Conservation (phyloP, 345 rosid genomes). For the Populus davidiana region DNA sequence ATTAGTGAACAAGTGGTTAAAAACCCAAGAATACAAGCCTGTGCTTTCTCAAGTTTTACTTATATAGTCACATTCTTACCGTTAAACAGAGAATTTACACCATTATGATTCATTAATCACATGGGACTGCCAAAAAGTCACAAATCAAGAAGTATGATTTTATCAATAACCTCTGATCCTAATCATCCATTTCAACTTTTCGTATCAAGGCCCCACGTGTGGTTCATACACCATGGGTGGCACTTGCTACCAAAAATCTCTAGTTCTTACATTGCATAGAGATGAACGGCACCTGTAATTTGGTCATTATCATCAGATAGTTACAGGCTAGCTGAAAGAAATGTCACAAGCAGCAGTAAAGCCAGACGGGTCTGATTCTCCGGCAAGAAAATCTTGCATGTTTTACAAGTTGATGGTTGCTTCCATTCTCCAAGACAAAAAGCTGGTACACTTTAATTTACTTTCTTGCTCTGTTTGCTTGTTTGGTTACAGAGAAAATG, state of each 20-base stretch:
- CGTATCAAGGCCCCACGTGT: neutral
- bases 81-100: neutral
- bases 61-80: neutral
- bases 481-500: constrained; percentile 4
- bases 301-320: neutral
- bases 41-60: too few species aligned
- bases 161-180: neutral
- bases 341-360: constrained; percentile 18
- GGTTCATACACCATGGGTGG: neutral
- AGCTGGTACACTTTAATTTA: constrained; percentile 22
- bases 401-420: constrained; percentile 36
- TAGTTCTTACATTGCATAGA: neutral
- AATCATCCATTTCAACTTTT: neutral
- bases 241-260: neutral
- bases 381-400: constrained; percentile 28
- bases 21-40: neutral
- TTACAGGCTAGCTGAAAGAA: constrained; percentile 1
- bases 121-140: neutral
- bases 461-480: constrained; percentile 3
- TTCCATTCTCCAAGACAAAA: constrained; percentile 39
- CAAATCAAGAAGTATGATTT: neutral
- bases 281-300: neutral
- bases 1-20: neutral
- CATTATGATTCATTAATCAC: neutral
- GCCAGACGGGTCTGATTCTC: constrained; percentile 15